A percentile compares a stretch with the other conserved stretches of the same genome.
These are phyloP conservation scores for Cucurbitaria berberidis DNA, from an alignment of 2,329 filamentous ascomycete species.

Conservation along the genomic window DNA sequence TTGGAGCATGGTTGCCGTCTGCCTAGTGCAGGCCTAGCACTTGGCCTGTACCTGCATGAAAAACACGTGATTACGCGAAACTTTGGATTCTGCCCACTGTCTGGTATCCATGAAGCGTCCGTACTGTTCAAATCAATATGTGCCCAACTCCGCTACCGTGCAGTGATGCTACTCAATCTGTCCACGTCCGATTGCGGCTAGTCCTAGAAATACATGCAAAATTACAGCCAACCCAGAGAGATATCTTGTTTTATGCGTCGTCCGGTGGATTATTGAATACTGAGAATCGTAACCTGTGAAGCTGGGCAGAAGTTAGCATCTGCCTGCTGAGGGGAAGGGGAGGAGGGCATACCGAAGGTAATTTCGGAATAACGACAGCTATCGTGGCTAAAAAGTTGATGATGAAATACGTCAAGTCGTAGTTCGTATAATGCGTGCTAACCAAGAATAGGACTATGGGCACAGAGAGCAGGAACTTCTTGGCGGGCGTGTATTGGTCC, in stretches of 20 bases:
- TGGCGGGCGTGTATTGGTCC: conserved; percentile 96
- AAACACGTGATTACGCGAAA: conserved; percentile 16
- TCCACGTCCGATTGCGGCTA: conserved; percentile 25
- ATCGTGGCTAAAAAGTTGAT: conserved; percentile 95
- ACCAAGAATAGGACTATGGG: conserved; percentile 93
- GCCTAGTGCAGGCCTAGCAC: not conserved
- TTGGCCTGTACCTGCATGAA: conserved; percentile 1
- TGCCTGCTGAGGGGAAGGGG: not conserved
- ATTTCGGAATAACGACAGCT: conserved; percentile 92
- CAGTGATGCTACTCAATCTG: conserved; percentile 40
- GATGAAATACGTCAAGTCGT: conserved; percentile 94
- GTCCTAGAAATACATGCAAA: conserved; percentile 46
- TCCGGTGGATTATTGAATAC: conserved; percentile 49
- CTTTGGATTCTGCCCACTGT: not conserved
- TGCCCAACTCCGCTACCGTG: conserved; percentile 33
- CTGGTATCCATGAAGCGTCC: conserved; percentile 22
- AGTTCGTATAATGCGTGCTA: conserved; percentile 99
- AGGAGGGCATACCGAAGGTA: conserved; percentile 79
- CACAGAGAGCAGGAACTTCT: conserved; percentile 95
- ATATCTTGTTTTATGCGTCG: conserved; percentile 32
- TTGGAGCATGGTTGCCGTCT: not conserved
- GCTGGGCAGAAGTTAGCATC: conserved; percentile 28
- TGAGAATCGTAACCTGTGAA: conserved; percentile 49
- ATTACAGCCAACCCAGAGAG: conserved; percentile 32
- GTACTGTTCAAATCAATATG: conserved; percentile 9